These are phyloP conservation scores for Raffaelea ambrosiae DNA, from an alignment of 2,329 filamentous ascomycete species.

Conservation along the genomic window DNA sequence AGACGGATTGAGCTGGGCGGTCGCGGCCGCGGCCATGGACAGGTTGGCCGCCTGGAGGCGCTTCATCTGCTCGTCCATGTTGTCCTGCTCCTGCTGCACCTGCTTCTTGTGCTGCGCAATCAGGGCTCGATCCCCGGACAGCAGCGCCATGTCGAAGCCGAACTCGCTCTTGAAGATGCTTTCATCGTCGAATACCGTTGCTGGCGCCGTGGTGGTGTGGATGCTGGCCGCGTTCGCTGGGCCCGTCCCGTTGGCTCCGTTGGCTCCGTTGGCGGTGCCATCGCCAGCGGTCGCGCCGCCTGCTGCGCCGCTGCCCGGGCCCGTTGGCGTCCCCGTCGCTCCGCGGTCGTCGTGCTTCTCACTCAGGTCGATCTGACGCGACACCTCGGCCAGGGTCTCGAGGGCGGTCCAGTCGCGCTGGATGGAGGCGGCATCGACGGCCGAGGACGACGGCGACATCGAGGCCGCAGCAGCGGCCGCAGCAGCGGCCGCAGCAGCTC, in stretches of 20 bases:
- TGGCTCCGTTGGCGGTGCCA: conserved; percentile 12
- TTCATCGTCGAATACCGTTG: neutral
- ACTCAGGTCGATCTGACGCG: conserved; percentile 64
- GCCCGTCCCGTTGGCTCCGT: neutral
- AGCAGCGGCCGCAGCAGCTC: conserved; percentile 13
- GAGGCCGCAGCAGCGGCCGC: neutral
- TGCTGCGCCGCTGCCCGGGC: conserved; percentile 34
- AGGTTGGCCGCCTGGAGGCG: conserved; percentile 41
- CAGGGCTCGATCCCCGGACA: too few species aligned
- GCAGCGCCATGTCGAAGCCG: too few species aligned
- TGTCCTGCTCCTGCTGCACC: neutral
- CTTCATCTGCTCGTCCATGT: conserved; percentile 34
- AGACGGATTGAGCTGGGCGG: conserved; percentile 45
- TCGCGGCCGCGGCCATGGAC: conserved; percentile 43
- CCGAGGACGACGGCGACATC: conserved; percentile 6
- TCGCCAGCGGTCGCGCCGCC: conserved; percentile 22
- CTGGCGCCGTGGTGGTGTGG: too few species aligned
- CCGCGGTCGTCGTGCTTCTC: conserved; percentile 49
- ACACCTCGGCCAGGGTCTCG: conserved; percentile 82
- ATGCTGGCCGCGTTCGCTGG: neutral
- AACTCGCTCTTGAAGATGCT: neutral
- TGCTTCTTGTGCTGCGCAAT: too few species aligned
- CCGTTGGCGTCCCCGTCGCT: conserved; percentile 31
- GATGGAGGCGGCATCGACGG: conserved; percentile 29
- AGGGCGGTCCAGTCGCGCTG: conserved; percentile 64